Evolutionary conservation across 2,329 filamentous ascomycete genomes (phyloP), one percentile per base, ranked within the genome.

Genomic region (Cladosporium oxysporum): DNA sequence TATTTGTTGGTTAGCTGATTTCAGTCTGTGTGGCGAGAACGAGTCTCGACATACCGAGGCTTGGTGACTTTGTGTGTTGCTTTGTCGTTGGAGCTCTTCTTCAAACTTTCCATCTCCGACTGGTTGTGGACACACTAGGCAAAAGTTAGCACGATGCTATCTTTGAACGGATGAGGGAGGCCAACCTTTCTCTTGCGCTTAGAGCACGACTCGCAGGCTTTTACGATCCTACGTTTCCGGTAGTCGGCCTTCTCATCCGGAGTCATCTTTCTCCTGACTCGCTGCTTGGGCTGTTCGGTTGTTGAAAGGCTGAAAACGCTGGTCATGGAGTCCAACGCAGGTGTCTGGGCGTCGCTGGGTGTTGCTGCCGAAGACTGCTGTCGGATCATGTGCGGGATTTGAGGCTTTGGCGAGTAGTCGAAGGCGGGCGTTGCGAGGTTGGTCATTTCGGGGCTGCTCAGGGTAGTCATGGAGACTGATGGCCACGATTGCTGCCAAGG

Each of bases 231-330:
- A 33, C 76, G 75, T 65, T 77, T 77, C 31, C 76, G 75, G 69
- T 78, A 78, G 69, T 78, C 76, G 58, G 71, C 68, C 71, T 77
- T 77, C 66, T 78, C 76, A 3, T 74, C 72, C 52, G 76, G 76
- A 60, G 76, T 78, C 76, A 78, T 78, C 69, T 77, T 78, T 26
- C 76, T 69, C 35, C 76, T 66, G 29, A 75, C 66, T 55, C 73
- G 70, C 65, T 76, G 76, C 69, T 76, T 77, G 11, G 74, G 74
- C 68, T 76, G 76, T 10, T 71, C 67, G 29, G 66, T 67, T 16
- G 74, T 69, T 26, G 74, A 75, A 7, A 78, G 66, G 66, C 75
- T 78, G 72, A 78, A 78, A 59, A 78, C 76, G 26, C 73, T 72
- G 31, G 76, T 78, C 77, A 79, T 79, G 18, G 74, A 69, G 55